Percentiles rank a stretch among this genome's conserved stretches.
phyloP scores from a whole-genome alignment of 805 yeast genomes.

The Saccharomycopsis malanga region DNA sequence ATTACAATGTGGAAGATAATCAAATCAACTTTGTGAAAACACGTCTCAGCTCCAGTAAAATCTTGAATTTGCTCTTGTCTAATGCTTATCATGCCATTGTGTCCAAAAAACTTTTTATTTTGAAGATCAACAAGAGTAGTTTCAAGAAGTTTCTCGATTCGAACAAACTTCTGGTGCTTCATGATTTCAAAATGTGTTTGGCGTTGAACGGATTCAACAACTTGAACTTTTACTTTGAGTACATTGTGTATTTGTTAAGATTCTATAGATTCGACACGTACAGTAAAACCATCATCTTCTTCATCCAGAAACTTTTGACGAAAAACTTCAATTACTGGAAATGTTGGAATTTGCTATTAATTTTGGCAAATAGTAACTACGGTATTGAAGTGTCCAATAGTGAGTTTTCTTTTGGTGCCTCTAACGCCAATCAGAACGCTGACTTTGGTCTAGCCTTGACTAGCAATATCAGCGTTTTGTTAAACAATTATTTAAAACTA shows the following conservation, averaged over 20 bases:
- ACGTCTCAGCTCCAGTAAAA: neutral
- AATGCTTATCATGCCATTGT: conserved; percentile 12
- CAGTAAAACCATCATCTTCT: conserved; percentile 1
- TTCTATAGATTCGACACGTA: conserved; percentile 14
- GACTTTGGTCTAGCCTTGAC: conserved; percentile 8
- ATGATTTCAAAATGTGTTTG: conserved; percentile 13
- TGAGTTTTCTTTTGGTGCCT: neutral
- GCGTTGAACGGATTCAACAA: conserved; percentile 11
- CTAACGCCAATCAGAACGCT: neutral
- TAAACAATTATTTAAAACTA: neutral
- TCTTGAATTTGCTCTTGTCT: conserved; percentile 9
- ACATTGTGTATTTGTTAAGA: conserved; percentile 3
- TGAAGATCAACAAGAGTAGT: conserved; percentile 5
- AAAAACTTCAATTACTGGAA: conserved; percentile 16
- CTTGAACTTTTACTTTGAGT: conserved; percentile 12
- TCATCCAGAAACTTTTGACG: conserved; percentile 12
- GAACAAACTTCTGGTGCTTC: neutral
- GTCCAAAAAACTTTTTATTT: conserved; percentile 5
- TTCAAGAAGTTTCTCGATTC: conserved; percentile 2
- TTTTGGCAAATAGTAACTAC: conserved; percentile 16
- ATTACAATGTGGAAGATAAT: neutral
- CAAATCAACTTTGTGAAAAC: conserved; percentile 1
- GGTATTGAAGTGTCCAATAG: conserved; percentile 4
- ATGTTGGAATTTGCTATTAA: conserved; percentile 19
- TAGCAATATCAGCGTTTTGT: neutral